phyloP scores from a whole-genome alignment of 495 filamentous ascomycete species.

The Tricharina praecox region DNA sequence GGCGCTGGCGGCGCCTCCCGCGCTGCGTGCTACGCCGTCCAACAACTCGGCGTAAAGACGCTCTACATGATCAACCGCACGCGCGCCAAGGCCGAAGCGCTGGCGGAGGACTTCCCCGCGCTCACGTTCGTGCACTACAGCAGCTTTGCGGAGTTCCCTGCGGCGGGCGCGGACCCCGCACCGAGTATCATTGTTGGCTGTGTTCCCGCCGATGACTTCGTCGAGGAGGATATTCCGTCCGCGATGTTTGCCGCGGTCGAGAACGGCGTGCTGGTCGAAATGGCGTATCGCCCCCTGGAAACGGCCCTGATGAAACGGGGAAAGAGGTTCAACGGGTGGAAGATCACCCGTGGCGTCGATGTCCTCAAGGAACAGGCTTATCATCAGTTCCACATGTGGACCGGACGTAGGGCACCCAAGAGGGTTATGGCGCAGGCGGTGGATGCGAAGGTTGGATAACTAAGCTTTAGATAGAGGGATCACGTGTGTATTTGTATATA shows the following conservation, averaged over 20 bases:
- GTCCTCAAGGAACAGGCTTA: slow-evolving; percentile 53
- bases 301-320: slow-evolving; percentile 44
- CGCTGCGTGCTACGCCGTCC: slow-evolving; percentile 51
- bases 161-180: slow-evolving; percentile 26
- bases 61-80: slow-evolving; percentile 60
- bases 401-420: slow-evolving; percentile 7
- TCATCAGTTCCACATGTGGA: slow-evolving; percentile 17
- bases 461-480: too few species aligned
- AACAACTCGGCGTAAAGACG: slow-evolving; percentile 40
- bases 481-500: too few species aligned
- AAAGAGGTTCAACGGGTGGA: slow-evolving; percentile 39
- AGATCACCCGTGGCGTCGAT: slow-evolving; percentile 51
- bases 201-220: slow-evolving; percentile 44
- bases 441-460: slow-evolving; percentile 7
- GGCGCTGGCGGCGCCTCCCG: slow-evolving; percentile 54
- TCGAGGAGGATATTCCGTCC: slow-evolving; percentile 33
- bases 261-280: slow-evolving; percentile 55
- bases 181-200: slow-evolving; percentile 47
- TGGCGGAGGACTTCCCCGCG: slow-evolving; percentile 38
- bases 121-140: slow-evolving; percentile 36
- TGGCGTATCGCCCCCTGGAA: slow-evolving; percentile 61
- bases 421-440: slow-evolving; percentile 8
- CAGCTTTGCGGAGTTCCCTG: slow-evolving; percentile 36
- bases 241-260: slow-evolving; percentile 26
- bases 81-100: slow-evolving; percentile 39